Evolutionary conservation across 495 filamentous ascomycete genomes (phyloP), one percentile per base, ranked within the genome.

Genomic region (Hyaloscypha finlandica): DNA sequence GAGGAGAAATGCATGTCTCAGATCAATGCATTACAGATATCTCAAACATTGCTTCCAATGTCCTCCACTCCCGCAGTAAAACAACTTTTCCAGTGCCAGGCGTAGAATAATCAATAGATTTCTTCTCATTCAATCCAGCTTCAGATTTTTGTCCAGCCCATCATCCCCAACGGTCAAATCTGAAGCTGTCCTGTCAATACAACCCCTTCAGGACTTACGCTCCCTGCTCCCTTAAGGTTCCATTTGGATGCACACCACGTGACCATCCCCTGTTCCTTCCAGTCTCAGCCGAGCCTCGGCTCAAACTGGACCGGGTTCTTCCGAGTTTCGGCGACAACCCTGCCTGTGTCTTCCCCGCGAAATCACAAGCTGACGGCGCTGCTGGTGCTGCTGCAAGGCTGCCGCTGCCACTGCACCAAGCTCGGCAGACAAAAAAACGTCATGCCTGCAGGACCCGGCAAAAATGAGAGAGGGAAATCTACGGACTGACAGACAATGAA

Each of bases 341-440:
- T 25, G 25, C 20, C 29, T 56, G 29, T 56, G 19, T 6, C 29
- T 11, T 31, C 59, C 59, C 33, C 35, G 59, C 59, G 20, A 48
- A 48, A 48, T 42, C 33, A 61, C 33, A 48, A 61, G 59, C 29
- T 29, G 19, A 6, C 19, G 19, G 22, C 6, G 19, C 6, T 2
- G 6, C 16, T 6, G 51, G 8, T 53, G 6, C 19, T 33, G n/a
- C 56, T 32, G 19, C 56, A 33, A 48, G 42, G 42, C 42, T 48
- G 42, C 42, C 2, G 16, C 35, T 37, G 35, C 35, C 12, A 37
- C 22, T 5, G 19, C 51, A 6, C 8, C 53, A 56, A 29, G 53
- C 22, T 56, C 53, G 53, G 53, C 22, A 29, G 53, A 48, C 42
- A 48, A 48, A 37, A 45, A 48, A 48, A 48, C 42, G 42, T 48